Conservation (phyloP, 177 flowering plant species). For the Vitis hybrid region DNA sequence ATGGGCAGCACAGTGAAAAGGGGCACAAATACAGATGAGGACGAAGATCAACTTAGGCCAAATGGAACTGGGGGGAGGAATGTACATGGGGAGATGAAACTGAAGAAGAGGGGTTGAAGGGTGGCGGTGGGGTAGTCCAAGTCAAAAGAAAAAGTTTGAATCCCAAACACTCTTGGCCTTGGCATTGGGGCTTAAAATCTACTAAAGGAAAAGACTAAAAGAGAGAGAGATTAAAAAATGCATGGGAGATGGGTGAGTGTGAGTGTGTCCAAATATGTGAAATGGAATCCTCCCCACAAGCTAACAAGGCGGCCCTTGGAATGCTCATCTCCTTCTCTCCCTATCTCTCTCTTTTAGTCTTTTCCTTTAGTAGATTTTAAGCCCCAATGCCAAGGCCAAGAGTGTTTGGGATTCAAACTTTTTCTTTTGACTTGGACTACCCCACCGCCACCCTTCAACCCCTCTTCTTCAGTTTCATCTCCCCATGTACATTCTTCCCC, state of each 20-base stretch:
- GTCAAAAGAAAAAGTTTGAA: slow-evolving; percentile 32
- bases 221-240: slow-evolving; percentile 4
- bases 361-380: background rate
- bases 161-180: slow-evolving; percentile 20
- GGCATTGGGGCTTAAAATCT: no score
- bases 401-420: slow-evolving; percentile 31
- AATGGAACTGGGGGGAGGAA: background rate
- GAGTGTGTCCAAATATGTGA: slow-evolving; percentile 9
- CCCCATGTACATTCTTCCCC: no score
- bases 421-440: slow-evolving; percentile 31
- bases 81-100: no score
- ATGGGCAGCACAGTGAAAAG: slow-evolving; percentile 3
- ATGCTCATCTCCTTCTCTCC: slow-evolving; percentile 23
- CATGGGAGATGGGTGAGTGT: slow-evolving; percentile 19
- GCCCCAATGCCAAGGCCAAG: background rate
- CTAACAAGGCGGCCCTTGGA: slow-evolving; percentile 23
- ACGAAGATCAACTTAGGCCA: slow-evolving; percentile 21
- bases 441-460: background rate
- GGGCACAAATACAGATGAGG: slow-evolving; percentile 2
- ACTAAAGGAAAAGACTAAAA: background rate
- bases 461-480: no score
- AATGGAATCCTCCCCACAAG: slow-evolving; percentile 14
- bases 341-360: slow-evolving; percentile 8
- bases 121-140: slow-evolving; percentile 15
- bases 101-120: no score